Base-by-base conservation (phyloP, 352 stramenopile genomes). In the Globisporangium nodosum region DNA sequence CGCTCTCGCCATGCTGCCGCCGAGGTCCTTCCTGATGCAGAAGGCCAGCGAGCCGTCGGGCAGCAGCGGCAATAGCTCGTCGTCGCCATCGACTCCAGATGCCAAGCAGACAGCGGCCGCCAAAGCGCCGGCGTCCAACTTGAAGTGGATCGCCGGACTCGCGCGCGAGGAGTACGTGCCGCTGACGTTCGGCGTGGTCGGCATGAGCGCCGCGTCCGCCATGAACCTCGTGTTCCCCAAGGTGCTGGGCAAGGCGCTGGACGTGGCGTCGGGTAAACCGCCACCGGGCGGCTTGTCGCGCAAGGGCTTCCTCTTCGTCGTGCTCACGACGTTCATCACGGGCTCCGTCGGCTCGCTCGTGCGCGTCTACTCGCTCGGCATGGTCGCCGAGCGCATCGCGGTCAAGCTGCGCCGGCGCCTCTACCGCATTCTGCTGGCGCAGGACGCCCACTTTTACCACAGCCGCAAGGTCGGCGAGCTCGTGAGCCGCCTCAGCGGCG, bases 171-270 rank as follows among this genome's bases (percentile, higher is more conserved):
- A 94, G 65, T 81, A 75, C 69, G 60, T 78, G 56, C 78, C 70
- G 51, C 67, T 97, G 27, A 66, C 74, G 16, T 58, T 81, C 18
- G 87, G 87, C 21, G 74, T 95, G 45, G 64, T 85, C 16, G 89
- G 86, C 50, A 87, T 97, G 78, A 80, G 80, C 15, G 70, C 94
- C 16, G 88, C 85, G 24, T 96, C 87, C 27, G 77, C 75, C 30
- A 96, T 89, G 63, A 97, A 96, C 63, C 69, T 97, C 27, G 65
- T 94, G 27, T 96, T 96, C 63, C 89, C 89, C 15, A 81, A 84
- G 24, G 81, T 96, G 54, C 93, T 97, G 73, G 89, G 88, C 42
- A 94, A 92, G 49, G 88, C 88, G 11, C 85, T 95, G 33, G 85
- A 95, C 57, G 79, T 94, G 16, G 79, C 84, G n/a, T 81, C 79